These are phyloP conservation scores for Helichrysum umbraculigerum DNA, from an alignment of 129 eudicot species.

Conservation along the genomic window DNA sequence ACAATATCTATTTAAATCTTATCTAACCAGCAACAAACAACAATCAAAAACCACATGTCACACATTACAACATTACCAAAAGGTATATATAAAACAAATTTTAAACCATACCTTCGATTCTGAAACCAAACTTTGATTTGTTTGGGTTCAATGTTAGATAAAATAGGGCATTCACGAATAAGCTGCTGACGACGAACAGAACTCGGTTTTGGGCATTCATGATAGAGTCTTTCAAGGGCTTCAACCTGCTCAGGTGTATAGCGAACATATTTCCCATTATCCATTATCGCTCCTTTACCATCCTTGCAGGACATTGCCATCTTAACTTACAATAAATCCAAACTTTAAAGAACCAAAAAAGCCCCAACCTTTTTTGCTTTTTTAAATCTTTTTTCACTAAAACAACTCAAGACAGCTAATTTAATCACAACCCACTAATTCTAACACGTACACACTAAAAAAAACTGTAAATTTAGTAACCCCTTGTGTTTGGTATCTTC, in stretches of 20 bases:
- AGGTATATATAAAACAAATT: background rate
- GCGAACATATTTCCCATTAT: conserved; percentile 36
- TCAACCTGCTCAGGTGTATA: conserved; percentile 48
- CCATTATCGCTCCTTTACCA: conserved; percentile 41
- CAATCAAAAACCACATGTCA: conserved; percentile 1
- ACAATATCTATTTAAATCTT: background rate
- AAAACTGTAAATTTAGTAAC: background rate
- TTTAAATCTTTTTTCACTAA: conserved; percentile 1
- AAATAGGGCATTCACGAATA: conserved; percentile 41
- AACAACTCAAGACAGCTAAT: conserved; percentile 11
- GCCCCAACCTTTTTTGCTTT: conserved; percentile 4
- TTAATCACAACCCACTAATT: conserved; percentile 24
- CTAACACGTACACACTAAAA: conserved; percentile 2
- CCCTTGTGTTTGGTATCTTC: background rate
- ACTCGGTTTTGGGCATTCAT: conserved; percentile 41
- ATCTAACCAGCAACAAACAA: conserved; percentile 4
- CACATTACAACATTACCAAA: background rate
- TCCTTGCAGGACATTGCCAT: conserved; percentile 41
- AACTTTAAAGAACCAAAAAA: conserved; percentile 9
- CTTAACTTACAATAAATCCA: background rate
- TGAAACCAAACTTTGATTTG: conserved; percentile 52
- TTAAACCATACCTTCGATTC: conserved; percentile 38
- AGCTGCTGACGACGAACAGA: conserved; percentile 37
- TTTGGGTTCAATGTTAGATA: conserved; percentile 40
- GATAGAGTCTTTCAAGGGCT: conserved; percentile 46